Base-by-base conservation (phyloP, 192 early-diverging fungal genomes). In the Coemansia umbellata region DNA sequence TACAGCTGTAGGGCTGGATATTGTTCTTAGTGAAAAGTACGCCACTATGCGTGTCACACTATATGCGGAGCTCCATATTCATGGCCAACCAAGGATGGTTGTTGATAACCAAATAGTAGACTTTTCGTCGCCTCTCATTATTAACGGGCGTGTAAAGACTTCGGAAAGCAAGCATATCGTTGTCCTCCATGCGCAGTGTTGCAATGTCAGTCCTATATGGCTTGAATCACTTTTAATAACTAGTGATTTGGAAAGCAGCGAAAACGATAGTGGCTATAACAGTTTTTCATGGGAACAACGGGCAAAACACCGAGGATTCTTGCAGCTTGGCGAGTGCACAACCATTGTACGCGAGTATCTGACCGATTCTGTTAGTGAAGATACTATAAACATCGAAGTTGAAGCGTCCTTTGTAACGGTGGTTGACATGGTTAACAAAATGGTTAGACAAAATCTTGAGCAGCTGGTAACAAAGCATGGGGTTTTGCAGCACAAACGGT, bases 111-210 rank as follows among this genome's bases (percentile, higher is more conserved):
- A 39, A 3, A 10, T 40, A 2, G 55, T 63, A 0, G 71, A 74
- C 2, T 39, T 63, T 9, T 10, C 42, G 37, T 60, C 52, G 36
- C 51, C 55, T 11, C 26, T 69, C 21, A 15, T 2, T 13, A 15
- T 69, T 11, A 35, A 23, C 27, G 66, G 59, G 0, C 30, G 37
- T 15, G 42, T 33, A 1, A n/a, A 24, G 19, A 22, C 36, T 2
- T 9, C 43, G 36, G 44, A n/a, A 3, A 26, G n/a, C 9, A 19
- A 19, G 21, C 39, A 24, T 37, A 24, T 41, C 0, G 39, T 62
- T 26, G 28, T 51, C 1, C 22, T 69, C 41, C 59, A 54, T 30
- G 48, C 49, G 14, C 66, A 49, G 37, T 52, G 59, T 40, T 18
- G 40, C 10, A 40, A 40, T 21, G 27, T 40, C 26, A 37, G 21